Percentiles rank a stretch among this genome's conserved stretches.
phyloP scores from a whole-genome alignment of 139 green algal species.

The Picochlorum costavermella region DNA sequence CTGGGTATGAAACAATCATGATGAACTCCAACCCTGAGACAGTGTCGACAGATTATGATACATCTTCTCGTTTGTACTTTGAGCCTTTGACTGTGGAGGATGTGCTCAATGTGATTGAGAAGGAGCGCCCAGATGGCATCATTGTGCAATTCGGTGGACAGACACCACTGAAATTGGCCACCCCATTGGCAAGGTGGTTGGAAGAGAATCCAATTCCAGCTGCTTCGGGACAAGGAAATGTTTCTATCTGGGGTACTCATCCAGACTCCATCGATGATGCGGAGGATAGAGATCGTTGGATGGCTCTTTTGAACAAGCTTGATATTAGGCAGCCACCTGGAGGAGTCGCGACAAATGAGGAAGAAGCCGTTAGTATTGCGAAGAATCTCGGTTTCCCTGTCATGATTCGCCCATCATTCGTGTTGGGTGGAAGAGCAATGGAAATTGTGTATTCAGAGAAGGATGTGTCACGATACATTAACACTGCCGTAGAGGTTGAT shows the following conservation, averaged over 20 bases:
- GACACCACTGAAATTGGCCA: slow-evolving; percentile 92
- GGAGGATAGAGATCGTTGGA: slow-evolving; percentile 87
- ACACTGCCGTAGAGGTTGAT: slow-evolving; percentile 55
- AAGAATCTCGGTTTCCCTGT: slow-evolving; percentile 86
- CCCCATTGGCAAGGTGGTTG: slow-evolving; percentile 65
- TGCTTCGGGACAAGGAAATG: slow-evolving; percentile 72
- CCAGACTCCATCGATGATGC: slow-evolving; percentile 92
- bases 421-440: slow-evolving; percentile 96
- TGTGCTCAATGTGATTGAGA: slow-evolving; percentile 95
- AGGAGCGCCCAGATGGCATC: slow-evolving; percentile 93
- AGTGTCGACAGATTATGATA: slow-evolving; percentile 98
- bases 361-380: slow-evolving; percentile 68
- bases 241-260: slow-evolving; percentile 91
- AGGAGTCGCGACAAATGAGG: slow-evolving; percentile 43
- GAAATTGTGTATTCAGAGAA: slow-evolving; percentile 91
- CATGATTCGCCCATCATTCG: slow-evolving; percentile 95
- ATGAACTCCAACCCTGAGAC: slow-evolving; percentile 99
- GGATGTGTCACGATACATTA: slow-evolving; percentile 68
- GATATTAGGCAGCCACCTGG: slow-evolving; percentile 82
- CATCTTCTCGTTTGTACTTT: slow-evolving; percentile 95
- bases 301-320: slow-evolving; percentile 60
- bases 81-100: slow-evolving; percentile 92
- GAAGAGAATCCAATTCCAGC: slow-evolving; percentile 64
- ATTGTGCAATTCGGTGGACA: slow-evolving; percentile 99
- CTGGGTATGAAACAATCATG: slow-evolving; percentile 98